Evolutionary conservation across 2,329 filamentous ascomycete species (phyloP), one percentile per base, ranked within the genome.

Genomic region (Ascochyta lentis): DNA sequence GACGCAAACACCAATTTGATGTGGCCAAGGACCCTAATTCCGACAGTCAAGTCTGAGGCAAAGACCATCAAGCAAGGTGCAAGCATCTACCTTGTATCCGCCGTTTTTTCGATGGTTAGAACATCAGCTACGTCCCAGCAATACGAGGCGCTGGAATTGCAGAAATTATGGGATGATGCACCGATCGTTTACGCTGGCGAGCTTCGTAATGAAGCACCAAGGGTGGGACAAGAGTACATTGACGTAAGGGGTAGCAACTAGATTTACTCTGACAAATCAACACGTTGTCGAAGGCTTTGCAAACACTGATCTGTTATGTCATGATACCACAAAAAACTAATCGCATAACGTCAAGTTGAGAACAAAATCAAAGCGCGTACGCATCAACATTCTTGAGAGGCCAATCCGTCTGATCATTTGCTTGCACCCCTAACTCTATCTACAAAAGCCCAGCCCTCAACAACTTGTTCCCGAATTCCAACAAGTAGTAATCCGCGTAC

Each of bases 401-500:
- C 4, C 4, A 13, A 15, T 12, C 1, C 10, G 13, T 6, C 13
- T 12, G 12, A 31, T 15, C 12, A 15, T 13, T 12, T 10, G 13
- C 13, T 13, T 13, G 10, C 10, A 15, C 12, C 13, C 6, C 29
- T 6, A 35, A 8, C 8, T 35, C 6, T 35, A 1, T 8, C 62
- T 47, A 74, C 16, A 73, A 24, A 16, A 72, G 58, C 0, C 72
- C 71, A 10, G 66, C 62, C 35, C 73, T 65, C 37, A 83, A 52
- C n/a, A 83, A 59, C 42, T 77, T 75, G 48, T 82, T 83, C 6
- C 80, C 80, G 33, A 80, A 73, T 29, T 80, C 68, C 13, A 82
- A 53, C 29, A 82, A 75, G 52, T 75, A 82, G 59, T 82, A 82
- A 55, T 82, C 80, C 0, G 80, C 80, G 62, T 82, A 82, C 0